A percentile compares a stretch with the other conserved stretches of the same genome.
These are phyloP conservation scores for Oxyria digyna DNA, from an alignment of 148 eudicot species.

Conservation along the genomic window DNA sequence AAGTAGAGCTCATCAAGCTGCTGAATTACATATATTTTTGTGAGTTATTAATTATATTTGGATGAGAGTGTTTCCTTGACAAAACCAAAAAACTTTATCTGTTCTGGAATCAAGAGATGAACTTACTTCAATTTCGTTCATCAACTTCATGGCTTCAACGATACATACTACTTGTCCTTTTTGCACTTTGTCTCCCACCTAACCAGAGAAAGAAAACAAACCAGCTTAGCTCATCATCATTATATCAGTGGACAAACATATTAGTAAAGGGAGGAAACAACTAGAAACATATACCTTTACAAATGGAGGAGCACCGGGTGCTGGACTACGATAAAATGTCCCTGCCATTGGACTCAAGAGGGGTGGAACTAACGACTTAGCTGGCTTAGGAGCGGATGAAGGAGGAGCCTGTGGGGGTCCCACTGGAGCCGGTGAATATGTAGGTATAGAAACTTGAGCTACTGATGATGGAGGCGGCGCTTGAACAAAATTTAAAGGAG, in stretches of 20 bases:
- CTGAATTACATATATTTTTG: too few relatives aligned
- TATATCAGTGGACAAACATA: too few relatives aligned
- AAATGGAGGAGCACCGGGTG: conserved; percentile 69
- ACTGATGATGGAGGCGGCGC: conserved; percentile 23
- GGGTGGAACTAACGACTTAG: conserved; percentile 50
- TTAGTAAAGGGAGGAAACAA: neutral
- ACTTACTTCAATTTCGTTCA: conserved; percentile 80
- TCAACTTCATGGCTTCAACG: conserved; percentile 84
- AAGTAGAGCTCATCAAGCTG: neutral
- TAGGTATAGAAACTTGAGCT: neutral
- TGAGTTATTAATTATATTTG: neutral
- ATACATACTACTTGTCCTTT: conserved; percentile 77
- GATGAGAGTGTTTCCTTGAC: conserved; percentile 36
- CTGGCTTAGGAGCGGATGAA: conserved; percentile 27
- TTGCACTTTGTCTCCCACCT: conserved; percentile 78
- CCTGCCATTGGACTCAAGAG: conserved; percentile 78
- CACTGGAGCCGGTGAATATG: conserved; percentile 17
- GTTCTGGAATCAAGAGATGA: neutral
- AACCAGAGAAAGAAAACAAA: neutral
- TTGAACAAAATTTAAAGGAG: conserved; percentile 36
- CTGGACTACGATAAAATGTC: conserved; percentile 70
- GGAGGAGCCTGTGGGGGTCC: conserved; percentile 28
- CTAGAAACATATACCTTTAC: conserved; percentile 41
- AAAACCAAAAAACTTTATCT: too few relatives aligned
- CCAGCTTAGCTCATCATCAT: too few relatives aligned